Base-by-base conservation (phyloP, 768 basidiomycete genomes). In the Kwoniella shandongensis region DNA sequence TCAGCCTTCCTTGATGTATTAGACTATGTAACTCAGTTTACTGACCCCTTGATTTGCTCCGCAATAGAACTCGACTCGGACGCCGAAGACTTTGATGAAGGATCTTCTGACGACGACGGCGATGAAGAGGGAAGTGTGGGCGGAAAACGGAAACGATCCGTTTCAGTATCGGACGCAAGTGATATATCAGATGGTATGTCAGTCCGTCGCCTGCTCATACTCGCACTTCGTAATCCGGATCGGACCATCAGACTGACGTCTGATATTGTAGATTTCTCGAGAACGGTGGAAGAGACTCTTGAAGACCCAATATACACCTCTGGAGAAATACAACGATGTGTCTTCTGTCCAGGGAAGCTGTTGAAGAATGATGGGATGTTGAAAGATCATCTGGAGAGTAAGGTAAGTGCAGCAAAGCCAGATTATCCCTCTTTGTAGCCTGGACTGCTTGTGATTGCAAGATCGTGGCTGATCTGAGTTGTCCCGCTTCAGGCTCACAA, bases 301-400 rank as follows among this genome's bases (percentile, higher is more conserved):
- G 49, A 50, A 8, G 13, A 63, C 8, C 70, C 70, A 1, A 63
- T 72, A 20, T 72, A 65, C 51, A 20, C 54, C 10, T 25, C 38
- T 12, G 49, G 44, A 2, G 29, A 47, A 25, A 27, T 47, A 13
- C 18, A 42, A 20, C 57, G 54, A 18, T 73, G 71, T 40, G 63
- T 73, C 0, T 45, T 70, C 6, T 73, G 71, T 59, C 71, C 68
- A 3, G 60, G 60, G 8, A 65, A 63, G 50, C 32, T 59, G 4
- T 30, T 73, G 39, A 65, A 68, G 49, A 63, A 62, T 25, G 57
- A 66, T 2, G 50, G 61, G 11, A 66, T 69, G 57, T 51, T 57
- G 1, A 29, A 54, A 32, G 32, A 50, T 4, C 71, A 73, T 57
- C 39, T 66, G 26, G 59, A 53, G 10, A 59, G 62, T 51, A 49